Conservation (phyloP, 192 early-diverging fungal genomes). For the Cetraspora pellucida region DNA sequence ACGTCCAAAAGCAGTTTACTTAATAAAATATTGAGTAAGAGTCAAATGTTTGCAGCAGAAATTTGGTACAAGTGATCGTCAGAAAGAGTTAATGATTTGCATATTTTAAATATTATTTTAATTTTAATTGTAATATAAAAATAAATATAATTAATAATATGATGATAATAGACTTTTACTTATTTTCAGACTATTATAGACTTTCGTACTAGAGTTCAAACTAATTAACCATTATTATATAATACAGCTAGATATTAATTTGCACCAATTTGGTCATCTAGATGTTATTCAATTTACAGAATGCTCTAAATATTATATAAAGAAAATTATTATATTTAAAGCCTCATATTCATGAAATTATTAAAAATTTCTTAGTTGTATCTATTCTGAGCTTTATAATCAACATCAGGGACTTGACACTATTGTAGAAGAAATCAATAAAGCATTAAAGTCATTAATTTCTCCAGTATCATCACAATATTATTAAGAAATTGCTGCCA, state of each 20-base stretch:
- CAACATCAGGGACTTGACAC: slow-evolving; percentile 2
- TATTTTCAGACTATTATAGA: no score
- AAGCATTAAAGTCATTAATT: background rate
- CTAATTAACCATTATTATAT: background rate
- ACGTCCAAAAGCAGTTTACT: no score
- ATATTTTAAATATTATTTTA: background rate
- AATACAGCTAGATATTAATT: background rate
- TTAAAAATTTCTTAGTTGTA: background rate
- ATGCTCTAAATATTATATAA: background rate
- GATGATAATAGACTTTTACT: no score
- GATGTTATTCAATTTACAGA: background rate
- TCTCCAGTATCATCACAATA: background rate
- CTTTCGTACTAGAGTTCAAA: no score
- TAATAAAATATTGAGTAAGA: no score
- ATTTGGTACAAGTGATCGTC: background rate
- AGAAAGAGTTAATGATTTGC: background rate
- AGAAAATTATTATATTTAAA: background rate
- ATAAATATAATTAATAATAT: no score
- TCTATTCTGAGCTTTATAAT: background rate
- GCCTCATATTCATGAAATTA: background rate
- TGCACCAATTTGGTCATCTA: background rate
- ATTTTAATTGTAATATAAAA: no score
- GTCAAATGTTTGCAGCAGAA: background rate
- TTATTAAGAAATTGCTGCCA: background rate
- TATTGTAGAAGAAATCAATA: background rate